A percentile compares a stretch with the other conserved stretches of the same genome.
Conservation (phyloP, 805 yeast species). For the Nakazawaea ambrosiae region DNA sequence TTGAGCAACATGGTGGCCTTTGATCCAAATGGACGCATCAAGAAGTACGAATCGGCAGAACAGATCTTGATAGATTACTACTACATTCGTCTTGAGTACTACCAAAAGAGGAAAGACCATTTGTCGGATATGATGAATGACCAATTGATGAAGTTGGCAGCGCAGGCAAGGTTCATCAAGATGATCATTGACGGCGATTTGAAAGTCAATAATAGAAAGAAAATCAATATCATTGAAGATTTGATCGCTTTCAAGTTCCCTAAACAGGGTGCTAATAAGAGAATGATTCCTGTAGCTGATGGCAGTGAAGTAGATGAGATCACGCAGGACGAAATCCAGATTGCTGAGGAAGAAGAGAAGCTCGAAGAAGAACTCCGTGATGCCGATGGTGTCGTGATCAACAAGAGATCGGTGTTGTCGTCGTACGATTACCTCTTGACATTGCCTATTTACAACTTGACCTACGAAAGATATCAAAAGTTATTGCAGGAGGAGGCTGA, state of each 20-base stretch:
- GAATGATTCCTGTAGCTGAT: slow-evolving; percentile 40
- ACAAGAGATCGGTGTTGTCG: slow-evolving; percentile 44
- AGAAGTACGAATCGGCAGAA: slow-evolving; percentile 66
- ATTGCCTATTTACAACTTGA: slow-evolving; percentile 91
- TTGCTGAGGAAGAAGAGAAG: slow-evolving; percentile 35
- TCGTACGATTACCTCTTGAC: slow-evolving; percentile 83
- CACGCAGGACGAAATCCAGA: slow-evolving; percentile 32
- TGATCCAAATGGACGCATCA: slow-evolving; percentile 82
- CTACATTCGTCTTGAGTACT: slow-evolving; percentile 78
- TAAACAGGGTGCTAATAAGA: slow-evolving; percentile 63
- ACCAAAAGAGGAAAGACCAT: slow-evolving; percentile 85
- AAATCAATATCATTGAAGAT: slow-evolving; percentile 54
- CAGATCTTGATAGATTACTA: slow-evolving; percentile 83
- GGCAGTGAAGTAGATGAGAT: slow-evolving; percentile 21
- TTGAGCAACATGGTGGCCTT: slow-evolving; percentile 92
- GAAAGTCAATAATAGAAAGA: slow-evolving; percentile 66
- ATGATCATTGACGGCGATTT: slow-evolving; percentile 76
- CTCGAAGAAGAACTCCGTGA: slow-evolving; percentile 24
- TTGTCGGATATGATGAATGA: slow-evolving; percentile 62
- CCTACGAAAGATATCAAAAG: slow-evolving; percentile 81
- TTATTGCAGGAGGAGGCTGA: slow-evolving; percentile 66
- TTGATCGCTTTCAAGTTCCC: slow-evolving; percentile 66
- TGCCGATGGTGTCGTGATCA: slow-evolving; percentile 31
- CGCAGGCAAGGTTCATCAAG: slow-evolving; percentile 88
- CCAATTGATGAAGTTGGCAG: slow-evolving; percentile 65